Evolutionary conservation across 345 rosid genomes (phyloP).

Genomic region (Citrus hindsii): DNA sequence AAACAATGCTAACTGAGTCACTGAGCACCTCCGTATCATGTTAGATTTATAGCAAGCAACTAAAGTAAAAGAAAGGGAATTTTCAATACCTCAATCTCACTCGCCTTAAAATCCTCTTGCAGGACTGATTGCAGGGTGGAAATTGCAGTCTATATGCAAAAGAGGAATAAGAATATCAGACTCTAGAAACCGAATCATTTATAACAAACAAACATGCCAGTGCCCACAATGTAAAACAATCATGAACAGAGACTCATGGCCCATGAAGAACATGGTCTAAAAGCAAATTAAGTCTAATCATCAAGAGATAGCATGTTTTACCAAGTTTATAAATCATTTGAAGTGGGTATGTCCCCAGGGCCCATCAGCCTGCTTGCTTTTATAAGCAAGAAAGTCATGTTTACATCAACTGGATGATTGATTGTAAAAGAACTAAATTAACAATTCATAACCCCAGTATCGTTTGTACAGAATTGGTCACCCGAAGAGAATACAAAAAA

Average conservation of each 20-base stretch:
- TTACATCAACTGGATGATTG: neutral
- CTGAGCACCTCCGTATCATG: neutral
- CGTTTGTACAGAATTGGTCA: neutral
- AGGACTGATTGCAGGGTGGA: conserved; percentile 70
- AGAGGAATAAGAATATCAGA: conserved; percentile 12
- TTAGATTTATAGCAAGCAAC: neutral
- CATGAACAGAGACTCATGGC: neutral
- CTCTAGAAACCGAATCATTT: neutral
- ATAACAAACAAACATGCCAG: neutral
- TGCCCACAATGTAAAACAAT: neutral
- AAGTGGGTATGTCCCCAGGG: neutral
- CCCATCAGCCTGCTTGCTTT: neutral
- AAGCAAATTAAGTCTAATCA: neutral
- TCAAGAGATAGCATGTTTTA: neutral
- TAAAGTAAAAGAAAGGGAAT: neutral
- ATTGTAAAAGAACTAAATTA: neutral
- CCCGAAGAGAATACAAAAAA: neutral
- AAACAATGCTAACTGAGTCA: neutral
- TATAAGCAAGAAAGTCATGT: neutral
- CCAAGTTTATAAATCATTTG: neutral
- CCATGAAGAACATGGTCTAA: neutral
- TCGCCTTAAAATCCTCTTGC: conserved; percentile 72
- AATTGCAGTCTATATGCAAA: conserved; percentile 44
- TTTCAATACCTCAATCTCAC: conserved; percentile 57
- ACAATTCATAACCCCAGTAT: neutral